A percentile compares a stretch with the other conserved stretches of the same genome.
phyloP scores from a whole-genome alignment of 2,329 filamentous ascomycete genomes.

The Ploettnerulaceae sp. region DNA sequence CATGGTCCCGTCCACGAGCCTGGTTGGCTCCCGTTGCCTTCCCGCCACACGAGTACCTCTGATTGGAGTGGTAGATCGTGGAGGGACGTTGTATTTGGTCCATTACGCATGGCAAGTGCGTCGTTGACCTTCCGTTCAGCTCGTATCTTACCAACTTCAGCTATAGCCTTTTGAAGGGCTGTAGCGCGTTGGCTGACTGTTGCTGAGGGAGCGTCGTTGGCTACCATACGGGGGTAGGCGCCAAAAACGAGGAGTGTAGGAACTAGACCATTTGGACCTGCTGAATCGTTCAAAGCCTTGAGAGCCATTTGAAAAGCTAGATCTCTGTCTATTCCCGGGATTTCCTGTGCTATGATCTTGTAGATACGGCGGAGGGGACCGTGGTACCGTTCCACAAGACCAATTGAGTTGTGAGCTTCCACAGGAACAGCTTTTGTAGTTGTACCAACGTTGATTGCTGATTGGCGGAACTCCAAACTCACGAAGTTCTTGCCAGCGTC shows the following conservation, averaged over 20 bases:
- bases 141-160: slow-evolving; percentile 6
- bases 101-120: slow-evolving; percentile 2
- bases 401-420: background rate
- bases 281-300: background rate
- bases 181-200: background rate
- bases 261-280: background rate
- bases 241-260: too few species aligned
- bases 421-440: background rate
- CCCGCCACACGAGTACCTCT: slow-evolving; percentile 10
- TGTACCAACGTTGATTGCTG: background rate
- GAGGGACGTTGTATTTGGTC: background rate
- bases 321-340: too few species aligned
- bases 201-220: background rate
- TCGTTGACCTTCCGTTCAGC: slow-evolving; percentile 5
- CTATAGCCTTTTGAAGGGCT: slow-evolving; percentile 7
- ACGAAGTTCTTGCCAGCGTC: background rate
- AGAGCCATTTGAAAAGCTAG: background rate
- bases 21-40: slow-evolving; percentile 4
- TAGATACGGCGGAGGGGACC: background rate
- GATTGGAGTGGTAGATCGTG: slow-evolving; percentile 7
- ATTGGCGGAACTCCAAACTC: background rate
- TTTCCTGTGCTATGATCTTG: too few species aligned
- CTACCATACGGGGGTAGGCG: background rate
- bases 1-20: background rate
- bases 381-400: background rate